These are phyloP conservation scores for Zychaea mexicana DNA, from an alignment of 371 early-diverging fungal species.

Conservation along the genomic window DNA sequence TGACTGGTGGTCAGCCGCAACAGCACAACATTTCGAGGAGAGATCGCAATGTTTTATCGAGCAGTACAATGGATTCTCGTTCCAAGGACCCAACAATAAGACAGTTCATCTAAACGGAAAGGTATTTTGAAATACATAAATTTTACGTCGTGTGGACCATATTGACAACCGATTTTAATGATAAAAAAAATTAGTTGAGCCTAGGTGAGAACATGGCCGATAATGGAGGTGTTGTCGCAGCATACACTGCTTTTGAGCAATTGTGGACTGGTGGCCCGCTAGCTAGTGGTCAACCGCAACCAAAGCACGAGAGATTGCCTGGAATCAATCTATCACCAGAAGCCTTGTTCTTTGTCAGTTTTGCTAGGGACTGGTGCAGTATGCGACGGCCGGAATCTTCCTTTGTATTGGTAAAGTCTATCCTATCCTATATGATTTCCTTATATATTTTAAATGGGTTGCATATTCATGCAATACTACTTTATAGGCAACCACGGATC, in stretches of 20 bases:
- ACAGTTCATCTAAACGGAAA: slow-evolving; percentile 47
- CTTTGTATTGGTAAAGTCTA: slow-evolving; percentile 34
- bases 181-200: slow-evolving; percentile 36
- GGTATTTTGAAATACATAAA: background rate
- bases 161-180: too few relatives aligned
- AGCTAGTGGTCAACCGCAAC: background rate
- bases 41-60: slow-evolving; percentile 62
- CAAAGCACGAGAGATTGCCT: slow-evolving; percentile 43
- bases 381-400: slow-evolving; percentile 36
- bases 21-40: slow-evolving; percentile 49
- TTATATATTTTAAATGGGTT: background rate
- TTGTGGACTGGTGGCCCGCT: slow-evolving; percentile 2
- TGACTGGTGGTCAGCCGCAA: slow-evolving; percentile 71
- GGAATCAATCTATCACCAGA: slow-evolving; percentile 57
- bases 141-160: too few relatives aligned
- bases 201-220: slow-evolving; percentile 79
- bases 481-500: slow-evolving; percentile 41
- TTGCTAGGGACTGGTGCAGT: slow-evolving; percentile 57
- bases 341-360: slow-evolving; percentile 57
- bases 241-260: slow-evolving; percentile 33
- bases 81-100: slow-evolving; percentile 27
- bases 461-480: background rate
- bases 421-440: too few relatives aligned
- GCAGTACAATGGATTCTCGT: slow-evolving; percentile 58
- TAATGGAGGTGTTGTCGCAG: slow-evolving; percentile 65